phyloP scores from a whole-genome alignment of 108 stramenopile species.

The Discostella stelligeroides region DNA sequence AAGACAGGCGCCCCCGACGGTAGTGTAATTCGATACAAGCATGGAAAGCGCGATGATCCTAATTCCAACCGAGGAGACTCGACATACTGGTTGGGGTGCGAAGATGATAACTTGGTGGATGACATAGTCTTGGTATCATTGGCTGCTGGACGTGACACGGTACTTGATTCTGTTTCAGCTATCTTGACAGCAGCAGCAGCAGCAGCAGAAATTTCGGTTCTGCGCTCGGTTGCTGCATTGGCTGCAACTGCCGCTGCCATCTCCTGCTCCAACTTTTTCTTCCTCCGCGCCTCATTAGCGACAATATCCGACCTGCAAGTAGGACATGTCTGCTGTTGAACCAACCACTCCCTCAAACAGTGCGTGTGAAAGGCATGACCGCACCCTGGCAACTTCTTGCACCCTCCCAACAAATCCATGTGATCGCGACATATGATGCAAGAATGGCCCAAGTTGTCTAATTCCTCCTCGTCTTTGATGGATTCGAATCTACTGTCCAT shows the following conservation, averaged over 20 bases:
- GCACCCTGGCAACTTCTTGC: constrained; percentile 91
- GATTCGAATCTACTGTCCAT: constrained; percentile 93
- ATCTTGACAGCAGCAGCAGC: no score
- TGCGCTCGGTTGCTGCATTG: no score
- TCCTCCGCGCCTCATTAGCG: constrained; percentile 62
- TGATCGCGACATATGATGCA: constrained; percentile 98
- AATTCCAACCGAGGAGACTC: not conserved
- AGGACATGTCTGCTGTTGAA: constrained; percentile 97
- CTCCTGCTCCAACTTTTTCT: constrained; percentile 37
- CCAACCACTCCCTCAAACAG: constrained; percentile 96
- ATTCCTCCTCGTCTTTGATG: constrained; percentile 86
- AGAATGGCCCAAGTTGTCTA: constrained; percentile 80
- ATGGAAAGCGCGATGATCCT: constrained; percentile 13
- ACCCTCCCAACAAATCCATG: constrained; percentile 85
- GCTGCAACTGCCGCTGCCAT: constrained; percentile 26
- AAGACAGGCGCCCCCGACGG: constrained; percentile 33
- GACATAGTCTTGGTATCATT: no score
- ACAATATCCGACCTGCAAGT: constrained; percentile 95
- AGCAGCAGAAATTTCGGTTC: no score
- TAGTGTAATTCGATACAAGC: constrained; percentile 35
- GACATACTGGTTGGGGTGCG: not conserved
- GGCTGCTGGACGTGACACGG: not conserved
- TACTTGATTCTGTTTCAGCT: not conserved
- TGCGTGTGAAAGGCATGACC: constrained; percentile 90
- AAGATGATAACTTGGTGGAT: not conserved